These are phyloP conservation scores for Trifolium fragiferum DNA, from an alignment of 306 rosid genomes.

Conservation along the genomic window DNA sequence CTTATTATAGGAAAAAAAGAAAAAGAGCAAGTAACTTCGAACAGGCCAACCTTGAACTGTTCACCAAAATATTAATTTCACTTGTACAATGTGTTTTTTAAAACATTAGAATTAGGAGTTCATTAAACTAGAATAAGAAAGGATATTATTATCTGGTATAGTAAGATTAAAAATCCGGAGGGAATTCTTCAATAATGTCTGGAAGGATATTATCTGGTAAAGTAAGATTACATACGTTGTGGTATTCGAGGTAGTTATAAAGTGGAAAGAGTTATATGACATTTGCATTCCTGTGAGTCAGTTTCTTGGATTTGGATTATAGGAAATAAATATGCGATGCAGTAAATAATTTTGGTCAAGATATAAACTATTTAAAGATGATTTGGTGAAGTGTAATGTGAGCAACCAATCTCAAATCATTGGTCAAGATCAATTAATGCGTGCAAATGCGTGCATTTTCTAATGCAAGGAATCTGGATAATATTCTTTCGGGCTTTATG, in stretches of 20 bases:
- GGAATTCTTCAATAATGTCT: neutral
- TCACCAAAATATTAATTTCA: neutral
- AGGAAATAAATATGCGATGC: no score
- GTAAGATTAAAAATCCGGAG: neutral
- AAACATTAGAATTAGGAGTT: neutral
- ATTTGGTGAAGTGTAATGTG: no score
- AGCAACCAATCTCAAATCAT: no score
- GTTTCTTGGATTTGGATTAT: no score
- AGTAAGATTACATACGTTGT: neutral
- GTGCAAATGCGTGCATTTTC: no score
- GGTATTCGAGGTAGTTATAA: neutral
- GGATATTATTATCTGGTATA: neutral
- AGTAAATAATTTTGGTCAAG: no score
- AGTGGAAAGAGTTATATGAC: neutral
- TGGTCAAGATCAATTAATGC: no score
- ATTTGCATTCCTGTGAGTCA: neutral
- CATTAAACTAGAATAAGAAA: neutral
- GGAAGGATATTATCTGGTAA: neutral
- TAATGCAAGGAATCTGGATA: no score
- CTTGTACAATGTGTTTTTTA: neutral
- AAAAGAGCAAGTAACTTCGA: neutral
- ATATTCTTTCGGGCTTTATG: neutral
- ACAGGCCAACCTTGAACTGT: neutral
- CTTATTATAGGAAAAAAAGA: neutral
- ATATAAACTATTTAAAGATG: no score